Base-by-base conservation (phyloP, 1,284 basidiomycete species). In the Tilletia walkeri region DNA sequence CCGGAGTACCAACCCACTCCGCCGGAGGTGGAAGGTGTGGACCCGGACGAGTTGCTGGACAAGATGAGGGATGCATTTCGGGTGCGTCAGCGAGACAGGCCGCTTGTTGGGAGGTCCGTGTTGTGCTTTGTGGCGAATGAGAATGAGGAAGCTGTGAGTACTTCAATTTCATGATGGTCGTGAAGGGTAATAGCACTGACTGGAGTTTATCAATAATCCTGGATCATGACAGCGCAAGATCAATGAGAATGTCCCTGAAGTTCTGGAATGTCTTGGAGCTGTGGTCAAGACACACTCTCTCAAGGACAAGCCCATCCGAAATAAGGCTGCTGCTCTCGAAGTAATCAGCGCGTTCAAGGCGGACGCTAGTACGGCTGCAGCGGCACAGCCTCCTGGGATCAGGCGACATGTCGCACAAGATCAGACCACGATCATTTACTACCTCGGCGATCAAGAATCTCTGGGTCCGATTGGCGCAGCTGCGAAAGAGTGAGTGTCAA, bases 401-500 rank as follows among this genome's bases (percentile, higher is more conserved):
- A 34, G 59, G 34, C 30, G 30, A 36, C 59, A 63, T 14, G 38
- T 63, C 30, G 34, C 38, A 39, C 9, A 14, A 12, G 18, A 12
- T 34, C 50, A 53, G 16, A 10, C 7, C 12, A 14, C 36, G 14
- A 63, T 63, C 34, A 63, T 63, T n/a, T 63, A 38, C n/a, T 63
- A 63, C 59, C 38, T 63, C 36, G 59, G 59, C 34, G 34, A 63
- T 20, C 36, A 4, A 10, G 59, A 38, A 4, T 39, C 36, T 14
- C 38, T 63, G 14, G 34, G 6, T 10, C 9, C 36, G 7, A 34
- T 63, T 10, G 59, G 59, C 59, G 38, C 34, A 9, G 59, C 59
- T 18, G 59, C 59, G 59, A 10, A 39, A 14, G 59, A 63, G 59
- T 63, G 59, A 63, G 59, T 63, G 14, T 24, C 24, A 16, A 39